Base-by-base conservation (phyloP, 2,329 filamentous ascomycete genomes). In the Bertia moriformis region DNA sequence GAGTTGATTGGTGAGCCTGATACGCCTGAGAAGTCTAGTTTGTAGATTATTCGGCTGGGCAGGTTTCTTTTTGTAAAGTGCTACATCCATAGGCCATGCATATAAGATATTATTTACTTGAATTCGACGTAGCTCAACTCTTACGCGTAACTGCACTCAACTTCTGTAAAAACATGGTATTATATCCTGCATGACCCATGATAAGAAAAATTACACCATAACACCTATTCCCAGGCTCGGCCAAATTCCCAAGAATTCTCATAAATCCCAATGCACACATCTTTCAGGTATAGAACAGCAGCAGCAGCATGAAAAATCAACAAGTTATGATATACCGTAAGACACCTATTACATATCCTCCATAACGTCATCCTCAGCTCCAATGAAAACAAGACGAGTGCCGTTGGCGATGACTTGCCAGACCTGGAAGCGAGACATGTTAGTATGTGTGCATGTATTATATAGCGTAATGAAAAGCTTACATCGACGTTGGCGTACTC, bases 401-500 rank as follows among this genome's bases (percentile, higher is more conserved):
- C 61, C 62, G 38, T 61, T 60, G 42, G 53, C 58, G 40, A 54
- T 54, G 37, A 64, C 52, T 61, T 66, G 63, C 63, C 62, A 66
- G 42, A 66, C 58, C 63, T 66, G 35, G 24, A 41, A 39, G 14
- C 36, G 29, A 30, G 32, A 17, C 18, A 29, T 17, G 18, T 39
- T 35, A 35, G 32, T 35, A 35, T 42, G 39, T 40, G 56, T 46
- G 15, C 7, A 14, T 13, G 15, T 13, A 18, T 18, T 14, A 15
- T 12, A 12, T 20, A 24, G 4, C 4, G 22, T 14, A 2, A 10
- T 7, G 17, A 13, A 35, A 35, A 39, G 71, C 75, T 73, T 62
- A 82, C 77, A 57, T 78, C 69, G 44, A 78, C 54, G 46, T 67
- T 56, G 4, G 71, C 62, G 54, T 83, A 83, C 56, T 81, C 77